Conservation (phyloP, 78 protist genomes). For the Dictyostelium brefeldianum region DNA sequence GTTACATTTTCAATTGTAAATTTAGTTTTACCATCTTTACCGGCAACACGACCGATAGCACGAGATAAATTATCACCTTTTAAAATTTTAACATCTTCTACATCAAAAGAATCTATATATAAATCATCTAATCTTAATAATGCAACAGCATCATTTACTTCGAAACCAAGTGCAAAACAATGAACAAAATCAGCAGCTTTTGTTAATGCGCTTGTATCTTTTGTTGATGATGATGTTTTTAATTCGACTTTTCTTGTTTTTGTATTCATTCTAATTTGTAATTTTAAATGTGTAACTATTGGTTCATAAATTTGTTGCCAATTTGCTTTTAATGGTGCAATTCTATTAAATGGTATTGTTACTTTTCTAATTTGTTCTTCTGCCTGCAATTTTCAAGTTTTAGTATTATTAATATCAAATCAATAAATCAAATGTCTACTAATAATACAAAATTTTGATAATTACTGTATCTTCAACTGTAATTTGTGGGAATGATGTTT, state of each 20-base stretch:
- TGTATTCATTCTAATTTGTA: slow-evolving; percentile 96
- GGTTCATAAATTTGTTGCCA: slow-evolving; percentile 97
- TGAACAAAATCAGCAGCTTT: slow-evolving; percentile 97
- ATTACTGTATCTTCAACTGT: slow-evolving; percentile 47
- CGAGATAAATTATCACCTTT: slow-evolving; percentile 98
- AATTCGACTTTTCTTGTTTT: slow-evolving; percentile 91
- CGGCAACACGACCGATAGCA: slow-evolving; percentile 99
- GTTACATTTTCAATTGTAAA: slow-evolving; percentile 98
- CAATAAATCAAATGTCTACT: background rate
- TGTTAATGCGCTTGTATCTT: slow-evolving; percentile 89
- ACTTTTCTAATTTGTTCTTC: slow-evolving; percentile 73
- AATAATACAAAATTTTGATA: too few relatives aligned
- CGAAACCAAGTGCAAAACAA: slow-evolving; percentile 98
- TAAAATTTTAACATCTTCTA: slow-evolving; percentile 96
- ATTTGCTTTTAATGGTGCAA: slow-evolving; percentile 92
- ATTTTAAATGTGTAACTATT: slow-evolving; percentile 95
- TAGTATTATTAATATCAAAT: background rate
- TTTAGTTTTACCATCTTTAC: slow-evolving; percentile 97
- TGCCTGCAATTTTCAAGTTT: background rate
- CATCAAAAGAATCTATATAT: slow-evolving; percentile 97
- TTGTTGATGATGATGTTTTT: slow-evolving; percentile 89
- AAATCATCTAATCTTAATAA: slow-evolving; percentile 98
- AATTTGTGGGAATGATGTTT: slow-evolving; percentile 65
- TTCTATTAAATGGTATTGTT: slow-evolving; percentile 85
- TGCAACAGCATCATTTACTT: slow-evolving; percentile 97